These are phyloP conservation scores for Fusarium nodosum DNA, from an alignment of 2,329 filamentous ascomycete species.

Conservation along the genomic window DNA sequence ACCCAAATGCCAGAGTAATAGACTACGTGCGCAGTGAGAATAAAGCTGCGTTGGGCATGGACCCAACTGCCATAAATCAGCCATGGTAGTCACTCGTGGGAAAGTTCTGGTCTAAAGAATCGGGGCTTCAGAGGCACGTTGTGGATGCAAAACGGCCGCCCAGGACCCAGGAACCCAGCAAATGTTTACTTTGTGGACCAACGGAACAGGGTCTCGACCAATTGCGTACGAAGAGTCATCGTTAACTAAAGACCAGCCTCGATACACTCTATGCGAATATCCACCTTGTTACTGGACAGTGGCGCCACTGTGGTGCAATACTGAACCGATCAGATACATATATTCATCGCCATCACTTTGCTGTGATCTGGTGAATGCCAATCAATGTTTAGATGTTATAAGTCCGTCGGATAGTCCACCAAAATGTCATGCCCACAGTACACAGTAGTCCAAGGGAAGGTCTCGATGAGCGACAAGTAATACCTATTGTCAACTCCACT, in stretches of 20 bases:
- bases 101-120: conserved; percentile 2
- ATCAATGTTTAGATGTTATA: neutral
- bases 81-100: conserved; percentile 11
- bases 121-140: conserved; percentile 19
- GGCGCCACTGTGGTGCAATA: conserved; percentile 12
- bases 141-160: conserved; percentile 29
- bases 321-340: conserved; percentile 12
- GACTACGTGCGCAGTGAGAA: neutral
- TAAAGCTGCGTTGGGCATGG: neutral
- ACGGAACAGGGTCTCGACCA: conserved; percentile 25
- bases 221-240: conserved; percentile 26
- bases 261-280: conserved; percentile 4
- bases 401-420: neutral
- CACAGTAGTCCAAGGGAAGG: neutral
- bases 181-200: conserved; percentile 29
- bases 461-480: neutral
- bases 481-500: neutral
- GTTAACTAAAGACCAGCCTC: conserved; percentile 3
- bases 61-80: neutral
- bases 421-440: neutral
- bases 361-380: neutral
- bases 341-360: conserved; percentile 11
- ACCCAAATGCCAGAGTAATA: neutral
- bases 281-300: conserved; percentile 20
- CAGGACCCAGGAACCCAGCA: conserved; percentile 25